Base-by-base conservation (phyloP, 345 rosid genomes). In the Pugionium cornutum region DNA sequence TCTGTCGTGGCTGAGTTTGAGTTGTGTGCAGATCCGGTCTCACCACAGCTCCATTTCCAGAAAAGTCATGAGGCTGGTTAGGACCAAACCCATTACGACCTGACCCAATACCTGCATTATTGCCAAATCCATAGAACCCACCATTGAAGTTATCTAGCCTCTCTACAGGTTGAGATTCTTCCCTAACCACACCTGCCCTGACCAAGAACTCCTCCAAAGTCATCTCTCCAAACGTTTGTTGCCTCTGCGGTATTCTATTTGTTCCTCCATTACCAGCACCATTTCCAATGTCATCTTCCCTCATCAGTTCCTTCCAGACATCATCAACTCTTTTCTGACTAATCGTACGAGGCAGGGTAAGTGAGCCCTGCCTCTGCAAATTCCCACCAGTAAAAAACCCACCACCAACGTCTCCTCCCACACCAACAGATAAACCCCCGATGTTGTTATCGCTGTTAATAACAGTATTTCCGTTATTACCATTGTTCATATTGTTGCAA, bases 291-390 rank as follows among this genome's bases (percentile, higher is more conserved):
- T 55, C 80, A 62, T 48, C 76, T 7, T 88, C 97, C 79, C 76
- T 90, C 4, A 87, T 75, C 42, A 90, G 67, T 69, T 82, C 84
- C 68, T 70, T 87, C 99, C 96, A 95, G 31, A 95, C 95, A 80
- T 91, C 89, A 62, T 95, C 97, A 64, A 95, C 97, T 0, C 85
- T 88, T 77, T 86, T 95, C 61, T 81, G 92, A 77, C 96, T 95
- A 69, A 91, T 75, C 10, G 89, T 91, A 36, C 96, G 79, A 4
- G 97, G 97, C 77, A 95, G 77, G 0, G 96, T 86, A 41, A 95
- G 55, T 5, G 99, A 91, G 2, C 96, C 96, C 78, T 95, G 99
- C 59, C 92, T 77, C 80, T 88, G 99, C 69, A 95, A 78, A 67
- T 82, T n/a, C 51, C 75, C 72, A 58, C 66, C 75, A 11, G 32